Percentiles rank a stretch among this genome's conserved stretches.
These are phyloP conservation scores for Echites panduratus DNA, from an alignment of 257 asterid species.

Conservation along the genomic window DNA sequence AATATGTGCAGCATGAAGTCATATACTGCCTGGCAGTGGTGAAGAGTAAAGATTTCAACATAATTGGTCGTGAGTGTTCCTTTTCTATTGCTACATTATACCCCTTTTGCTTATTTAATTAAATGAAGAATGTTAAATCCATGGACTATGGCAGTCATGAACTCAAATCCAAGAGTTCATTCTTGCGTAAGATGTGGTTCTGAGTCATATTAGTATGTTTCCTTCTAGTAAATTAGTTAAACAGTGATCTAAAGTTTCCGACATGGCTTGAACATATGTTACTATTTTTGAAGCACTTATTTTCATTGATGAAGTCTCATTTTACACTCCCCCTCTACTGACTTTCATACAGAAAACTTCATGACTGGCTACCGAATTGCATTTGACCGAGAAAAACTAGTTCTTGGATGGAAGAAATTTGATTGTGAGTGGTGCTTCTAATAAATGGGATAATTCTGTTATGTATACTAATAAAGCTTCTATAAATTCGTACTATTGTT, in stretches of 20 bases:
- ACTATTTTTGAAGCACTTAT: neutral
- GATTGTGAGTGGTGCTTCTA: conserved; percentile 47
- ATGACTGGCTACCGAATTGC: conserved; percentile 81
- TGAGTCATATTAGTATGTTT: neutral
- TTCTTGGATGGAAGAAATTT: conserved; percentile 73
- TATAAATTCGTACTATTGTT: neutral
- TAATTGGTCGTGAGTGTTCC: conserved; percentile 70
- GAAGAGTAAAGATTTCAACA: conserved; percentile 67
- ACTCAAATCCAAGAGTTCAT: neutral
- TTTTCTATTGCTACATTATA: conserved; percentile 2
- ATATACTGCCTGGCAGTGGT: conserved; percentile 74
- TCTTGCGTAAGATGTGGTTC: neutral
- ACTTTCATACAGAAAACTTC: conserved; percentile 55
- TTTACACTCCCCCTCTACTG: neutral
- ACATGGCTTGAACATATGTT: neutral
- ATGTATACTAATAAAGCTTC: neutral
- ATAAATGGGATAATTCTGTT: neutral
- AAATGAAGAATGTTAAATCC: neutral
- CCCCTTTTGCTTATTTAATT: neutral
- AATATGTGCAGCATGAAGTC: conserved; percentile 49
- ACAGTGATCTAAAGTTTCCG: neutral
- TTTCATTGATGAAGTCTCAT: neutral
- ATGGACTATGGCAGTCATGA: neutral
- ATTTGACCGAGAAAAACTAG: conserved; percentile 75
- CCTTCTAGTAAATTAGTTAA: neutral